Evolutionary conservation across 352 stramenopile genomes (phyloP), one percentile per base, ranked within the genome.

Genomic region (Phytophthora citrophthora): DNA sequence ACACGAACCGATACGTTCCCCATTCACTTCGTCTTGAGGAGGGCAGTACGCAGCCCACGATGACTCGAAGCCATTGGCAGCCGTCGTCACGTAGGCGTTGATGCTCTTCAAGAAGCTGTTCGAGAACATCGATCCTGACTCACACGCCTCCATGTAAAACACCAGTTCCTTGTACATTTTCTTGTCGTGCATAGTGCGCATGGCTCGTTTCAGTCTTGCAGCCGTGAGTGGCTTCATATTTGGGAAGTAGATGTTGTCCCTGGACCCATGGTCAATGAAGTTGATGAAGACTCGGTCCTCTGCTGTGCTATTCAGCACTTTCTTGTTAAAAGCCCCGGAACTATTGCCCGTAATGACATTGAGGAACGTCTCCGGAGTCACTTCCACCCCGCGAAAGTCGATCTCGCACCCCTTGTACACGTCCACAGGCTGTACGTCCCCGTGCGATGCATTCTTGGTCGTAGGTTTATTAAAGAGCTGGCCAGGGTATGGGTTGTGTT

Each of bases 221-320:
- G 88, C 79, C n/a, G 81, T 79, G 13, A 98, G 69, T 24, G 84
- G 71, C 52, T 96, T 73, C 44, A 81, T 87, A 26, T 82, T 44
- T 0, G 90, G 89, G 64, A 97, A 97, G 57, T 89, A 82, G 0
- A 98, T 61, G 40, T 96, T 84, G 7, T 90, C 89, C 3, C 83
- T 70, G 4, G 85, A 91, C 45, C 93, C 93, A 56, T 98, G 93
- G 63, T 98, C 91, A 32, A 97, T 81, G 73, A 97, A 97, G 64
- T 97, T 97, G 50, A 98, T 68, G 64, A 97, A 98, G 24, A 98
- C 90, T 41, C 91, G 82, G 62, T 98, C 93, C 1, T 93, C 61
- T 2, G 54, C 39, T 1, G 86, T 92, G 61, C 87, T 97, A n/a
- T 80, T 75, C 4, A 98, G 84, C 45, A 97, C 91, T 43, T 91